Percentiles rank a stretch among this genome's conserved stretches.
Evolutionary conservation across 2,329 filamentous ascomycete genomes (phyloP).

Genomic region (Colletotrichum cereale): DNA sequence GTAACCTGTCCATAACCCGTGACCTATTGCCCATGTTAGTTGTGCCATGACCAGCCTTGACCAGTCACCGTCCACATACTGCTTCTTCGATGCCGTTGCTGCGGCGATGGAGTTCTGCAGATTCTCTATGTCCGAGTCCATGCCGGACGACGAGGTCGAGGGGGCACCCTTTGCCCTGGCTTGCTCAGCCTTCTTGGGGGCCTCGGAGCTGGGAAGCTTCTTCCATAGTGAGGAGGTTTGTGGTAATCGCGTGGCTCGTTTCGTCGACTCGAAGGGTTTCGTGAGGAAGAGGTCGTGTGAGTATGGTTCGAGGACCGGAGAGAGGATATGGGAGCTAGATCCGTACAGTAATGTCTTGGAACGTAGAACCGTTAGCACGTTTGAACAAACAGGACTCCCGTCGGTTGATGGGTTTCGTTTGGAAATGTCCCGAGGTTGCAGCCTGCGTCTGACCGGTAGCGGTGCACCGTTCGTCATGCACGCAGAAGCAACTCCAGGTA

Average conservation of each 20-base stretch:
- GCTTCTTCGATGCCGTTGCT: conserved; percentile 57
- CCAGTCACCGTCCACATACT: conserved; percentile 47
- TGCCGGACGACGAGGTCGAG: conserved; percentile 53
- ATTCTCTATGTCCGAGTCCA: conserved; percentile 64
- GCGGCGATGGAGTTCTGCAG: conserved; percentile 60
- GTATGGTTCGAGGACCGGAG: conserved; percentile 58
- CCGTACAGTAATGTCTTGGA: conserved; percentile 67
- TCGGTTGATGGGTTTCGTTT: not conserved
- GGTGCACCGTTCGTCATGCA: conserved; percentile 25
- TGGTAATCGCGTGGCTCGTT: conserved; percentile 62
- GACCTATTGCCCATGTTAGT: conserved; percentile 51
- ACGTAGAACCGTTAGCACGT: conserved; percentile 22
- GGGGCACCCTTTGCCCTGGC: conserved; percentile 48
- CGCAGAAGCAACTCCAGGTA: not conserved
- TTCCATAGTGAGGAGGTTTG: conserved; percentile 65
- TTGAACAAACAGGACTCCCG: not conserved
- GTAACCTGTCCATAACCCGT: conserved; percentile 49
- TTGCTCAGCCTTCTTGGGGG: conserved; percentile 49
- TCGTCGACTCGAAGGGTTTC: conserved; percentile 61
- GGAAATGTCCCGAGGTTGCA: not conserved
- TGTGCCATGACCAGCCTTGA: conserved; percentile 30
- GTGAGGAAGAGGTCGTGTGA: conserved; percentile 70
- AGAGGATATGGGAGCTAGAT: conserved; percentile 61
- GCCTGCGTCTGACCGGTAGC: conserved; percentile 13
- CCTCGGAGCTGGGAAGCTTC: conserved; percentile 44